Percentiles rank a stretch among this genome's conserved stretches.
phyloP scores from a whole-genome alignment of 2,329 filamentous ascomycete species.

The Alternaria triticimaculans region DNA sequence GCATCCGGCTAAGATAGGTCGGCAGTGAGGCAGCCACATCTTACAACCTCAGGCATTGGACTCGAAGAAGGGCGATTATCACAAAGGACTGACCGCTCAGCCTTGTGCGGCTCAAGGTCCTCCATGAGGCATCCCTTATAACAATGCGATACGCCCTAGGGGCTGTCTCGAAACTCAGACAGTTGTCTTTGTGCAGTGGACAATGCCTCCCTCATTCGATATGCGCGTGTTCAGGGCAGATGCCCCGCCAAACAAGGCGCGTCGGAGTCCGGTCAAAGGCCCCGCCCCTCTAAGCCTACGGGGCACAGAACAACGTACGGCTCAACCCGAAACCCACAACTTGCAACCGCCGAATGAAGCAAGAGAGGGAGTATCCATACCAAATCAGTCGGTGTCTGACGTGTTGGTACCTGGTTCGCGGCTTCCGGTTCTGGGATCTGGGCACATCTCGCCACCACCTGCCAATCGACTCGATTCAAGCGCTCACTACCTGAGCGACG shows the following conservation, averaged over 20 bases:
- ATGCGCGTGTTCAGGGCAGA: neutral
- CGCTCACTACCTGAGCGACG: neutral
- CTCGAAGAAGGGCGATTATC: neutral
- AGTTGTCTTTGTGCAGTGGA: neutral
- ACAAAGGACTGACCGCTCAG: neutral
- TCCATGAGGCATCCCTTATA: neutral
- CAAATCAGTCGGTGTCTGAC: neutral
- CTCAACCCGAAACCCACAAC: neutral
- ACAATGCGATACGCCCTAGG: neutral
- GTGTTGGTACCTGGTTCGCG: neutral
- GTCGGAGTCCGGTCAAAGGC: neutral
- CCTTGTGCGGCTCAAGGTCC: neutral
- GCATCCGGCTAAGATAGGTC: neutral
- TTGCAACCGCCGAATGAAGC: neutral
- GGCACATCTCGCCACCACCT: neutral
- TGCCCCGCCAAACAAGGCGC: neutral
- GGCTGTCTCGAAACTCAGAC: neutral
- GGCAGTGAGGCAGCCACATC: neutral
- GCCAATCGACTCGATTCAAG: neutral
- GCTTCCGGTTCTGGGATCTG: neutral
- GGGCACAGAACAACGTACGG: neutral
- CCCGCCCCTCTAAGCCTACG: neutral
- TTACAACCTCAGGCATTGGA: neutral
- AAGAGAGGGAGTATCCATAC: neutral
- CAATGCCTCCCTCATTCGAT: neutral